Percentiles rank a stretch among this genome's conserved stretches.
phyloP scores from a whole-genome alignment of 768 basidiomycete species.

The Gelatoporia subvermispora region DNA sequence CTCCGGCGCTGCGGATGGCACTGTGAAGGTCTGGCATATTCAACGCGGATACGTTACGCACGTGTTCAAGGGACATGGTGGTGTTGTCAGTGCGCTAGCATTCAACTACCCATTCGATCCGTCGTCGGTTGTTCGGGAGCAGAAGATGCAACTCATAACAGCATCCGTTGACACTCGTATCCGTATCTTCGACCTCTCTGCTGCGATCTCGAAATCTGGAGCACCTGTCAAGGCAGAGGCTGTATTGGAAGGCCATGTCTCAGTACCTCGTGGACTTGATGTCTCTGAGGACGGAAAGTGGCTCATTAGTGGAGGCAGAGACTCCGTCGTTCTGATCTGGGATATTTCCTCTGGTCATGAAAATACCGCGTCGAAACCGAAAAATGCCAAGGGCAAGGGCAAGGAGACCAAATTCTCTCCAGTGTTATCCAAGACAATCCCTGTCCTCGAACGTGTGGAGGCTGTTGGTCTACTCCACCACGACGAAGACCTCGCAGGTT shows the following conservation, averaged over 20 bases:
- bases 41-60: slow-evolving; percentile 86
- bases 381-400: slow-evolving; percentile 40
- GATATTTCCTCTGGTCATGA: slow-evolving; percentile 49
- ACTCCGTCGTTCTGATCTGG: slow-evolving; percentile 92
- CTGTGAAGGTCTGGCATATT: slow-evolving; percentile 96
- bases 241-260: slow-evolving; percentile 92
- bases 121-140: slow-evolving; percentile 37
- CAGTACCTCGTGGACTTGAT: slow-evolving; percentile 88
- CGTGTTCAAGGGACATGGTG: slow-evolving; percentile 93
- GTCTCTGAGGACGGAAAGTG: slow-evolving; percentile 82
- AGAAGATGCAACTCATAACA: slow-evolving; percentile 77
- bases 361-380: slow-evolving; percentile 14
- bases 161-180: slow-evolving; percentile 90
- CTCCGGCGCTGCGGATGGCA: slow-evolving; percentile 93
- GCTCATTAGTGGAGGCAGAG: slow-evolving; percentile 88
- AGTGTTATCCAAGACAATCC: slow-evolving; percentile 71
- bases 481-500: slow-evolving; percentile 44
- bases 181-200: slow-evolving; percentile 84
- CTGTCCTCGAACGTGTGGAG: slow-evolving; percentile 82
- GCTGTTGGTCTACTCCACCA: slow-evolving; percentile 67
- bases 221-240: slow-evolving; percentile 62
- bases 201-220: slow-evolving; percentile 51
- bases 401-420: slow-evolving; percentile 48
- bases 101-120: slow-evolving; percentile 76
- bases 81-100: slow-evolving; percentile 87